Evolutionary conservation across 768 basidiomycete species (phyloP), one percentile per base, ranked within the genome.

Genomic region (Jaapia argillacea): DNA sequence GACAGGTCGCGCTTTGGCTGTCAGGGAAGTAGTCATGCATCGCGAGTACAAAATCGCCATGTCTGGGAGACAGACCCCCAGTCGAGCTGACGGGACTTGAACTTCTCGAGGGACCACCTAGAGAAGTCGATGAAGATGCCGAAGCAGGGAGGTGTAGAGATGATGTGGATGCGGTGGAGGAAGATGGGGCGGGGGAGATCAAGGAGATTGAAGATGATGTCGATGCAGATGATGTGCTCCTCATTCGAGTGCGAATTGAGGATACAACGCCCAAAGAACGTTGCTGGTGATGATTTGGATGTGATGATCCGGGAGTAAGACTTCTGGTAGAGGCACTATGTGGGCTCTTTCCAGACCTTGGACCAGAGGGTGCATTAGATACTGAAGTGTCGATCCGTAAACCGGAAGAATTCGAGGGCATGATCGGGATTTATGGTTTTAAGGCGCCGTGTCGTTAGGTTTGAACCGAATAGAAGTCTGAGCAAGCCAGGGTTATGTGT

Each of bases 21-120:
- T 82, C 73, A 22, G 87, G 85, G 20, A 65, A 56, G 54, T 91
- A 98, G 60, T 96, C 91, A 58, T 98, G 92, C 71, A 94, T 84
- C 3, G 94, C 91, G 20, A 89, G 67, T 4, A 93, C 91, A 60
- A 81, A 90, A 57, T 88, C 87, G 14, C 75, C 62, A 24, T 56
- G 63, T 2, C 37, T 7, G 10, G 37, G 21, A 21, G 37, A 38
- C 7, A 45, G 18, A 38, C 41, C 0, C 50, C 49, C 7, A 24
- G 48, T 48, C 4, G 54, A 46, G 14, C 52, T 43, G 25, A 46
- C 42, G 25, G 57, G 55, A 12, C 50, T 45, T 2, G 52, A 47
- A 18, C 10, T 31, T 20, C 27, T 6, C 16, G 24, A 14, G 21
- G 42, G n/a, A 36, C 6, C 16, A 18, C 16, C 26, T 5, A 20